Evolutionary conservation across 2,329 filamentous ascomycete genomes (phyloP), one percentile per base, ranked within the genome.

Genomic region (Nemania bipapillata): DNA sequence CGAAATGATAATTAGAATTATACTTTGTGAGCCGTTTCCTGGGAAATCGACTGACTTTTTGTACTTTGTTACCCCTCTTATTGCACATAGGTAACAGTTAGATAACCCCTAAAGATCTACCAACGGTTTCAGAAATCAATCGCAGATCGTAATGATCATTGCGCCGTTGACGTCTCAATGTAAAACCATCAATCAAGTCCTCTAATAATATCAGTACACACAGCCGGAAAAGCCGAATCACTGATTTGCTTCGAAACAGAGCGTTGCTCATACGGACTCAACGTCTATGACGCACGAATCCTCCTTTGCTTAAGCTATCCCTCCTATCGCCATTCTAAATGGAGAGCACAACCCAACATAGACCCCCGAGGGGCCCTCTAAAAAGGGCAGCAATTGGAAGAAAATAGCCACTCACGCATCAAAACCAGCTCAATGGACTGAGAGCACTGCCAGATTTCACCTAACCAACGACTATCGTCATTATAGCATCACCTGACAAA

Each of bases 121-220:
- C 35, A 58, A 42, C 30, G 8, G 40, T 64, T 64, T 64, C 40
- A 60, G 60, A 64, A 32, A 64, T 42, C 17, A 4, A 63, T 64
- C 55, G 40, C 30, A 55, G 60, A 64, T 59, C 55, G 42, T 4
- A 24, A 22, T 37, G 42, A 52, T 24, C 47, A 20, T 53, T n/a
- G 32, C 30, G 22, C 45, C 37, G 26, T 58, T 37, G 45, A 53
- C 30, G 55, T 49, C 26, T 49, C 8, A 32, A n/a, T n/a, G 37
- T 22, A 12, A 30, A 59, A 42, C 32, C 37, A 67, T 15, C 3
- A 35, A 49, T n/a, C 53, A 26, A 55, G 15, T 2, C 15, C 37
- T 45, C 30, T 32, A 32, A 32, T n/a, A 42, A 17, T 42, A n/a
- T 32, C 24, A 32, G 6, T 45, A 45, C 20, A 20, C 17, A 42